Base-by-base conservation (phyloP, 1,284 basidiomycete genomes). In the Retiboletus flavoniger region DNA sequence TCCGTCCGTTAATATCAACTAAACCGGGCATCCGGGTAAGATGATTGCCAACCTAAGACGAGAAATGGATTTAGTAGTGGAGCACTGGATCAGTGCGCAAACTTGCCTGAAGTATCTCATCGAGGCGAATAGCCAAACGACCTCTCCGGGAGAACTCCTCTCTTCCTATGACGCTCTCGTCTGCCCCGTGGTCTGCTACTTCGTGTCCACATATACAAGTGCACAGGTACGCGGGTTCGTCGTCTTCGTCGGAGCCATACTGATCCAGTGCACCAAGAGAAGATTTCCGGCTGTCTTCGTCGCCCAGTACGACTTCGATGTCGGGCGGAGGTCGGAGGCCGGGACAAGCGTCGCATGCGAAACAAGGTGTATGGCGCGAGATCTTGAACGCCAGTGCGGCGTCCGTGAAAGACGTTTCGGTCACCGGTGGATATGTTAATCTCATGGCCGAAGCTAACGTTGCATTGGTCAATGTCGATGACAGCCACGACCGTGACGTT, bases 81-180 rank as follows among this genome's bases (percentile, higher is more conserved):
- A 35, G 44, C 36, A 38, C 45, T 36, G 35, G 36, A 28, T 47
- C 29, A 32, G 42, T 11, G 42, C 35, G 47, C 35, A 68, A 74
- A 62, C 76, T 59, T 61, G 92, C 93, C 81, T 93, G 83, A 40
- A 95, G 74, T 50, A 93, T 70, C 72, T 95, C 91, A 67, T 97
- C 94, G 49, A 95, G 78, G 50, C 91, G 80, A 50, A 91, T 81
- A 3, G 92, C 93, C 8, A 93, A 84, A 60, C 85, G 86, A 44
- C 80, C 84, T 68, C 90, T 79, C 40, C 94, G 80, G 31, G 72
- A 72, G 67, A 87, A 86, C 67, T 91, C 89, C 36, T 79, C 78
- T 40, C 70, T 71, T 40, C 80, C 83, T 34, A 88, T 67, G 45
- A 71, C 72, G 17, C 72, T 69, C 54, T 81, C 79, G 69, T 90